Evolutionary conservation across 2,329 filamentous ascomycete genomes (phyloP), one percentile per base, ranked within the genome.

Genomic region (Fusarium sp.): DNA sequence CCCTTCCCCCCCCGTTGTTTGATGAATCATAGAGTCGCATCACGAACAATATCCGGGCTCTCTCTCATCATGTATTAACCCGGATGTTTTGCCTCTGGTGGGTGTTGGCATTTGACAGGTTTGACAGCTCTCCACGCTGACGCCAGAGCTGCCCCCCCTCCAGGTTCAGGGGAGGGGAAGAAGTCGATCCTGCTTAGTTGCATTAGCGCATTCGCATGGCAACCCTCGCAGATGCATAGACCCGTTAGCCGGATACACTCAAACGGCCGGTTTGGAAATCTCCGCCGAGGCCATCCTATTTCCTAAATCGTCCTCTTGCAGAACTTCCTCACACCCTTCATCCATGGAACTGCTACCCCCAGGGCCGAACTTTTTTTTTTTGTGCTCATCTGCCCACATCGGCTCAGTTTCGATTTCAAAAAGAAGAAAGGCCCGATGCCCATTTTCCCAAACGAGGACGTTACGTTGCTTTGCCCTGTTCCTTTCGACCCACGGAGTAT

Each of bases 251-350:
- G 38, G 59, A 74, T 67, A 45, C 64, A 27, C 63, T 76, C 74
- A 72, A 76, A 76, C 74, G 74, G 74, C 60, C 35, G 6, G 45
- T 36, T 33, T 27, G 6, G 16, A 22, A 54, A 54, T 27, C 52
- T 54, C 64, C 22, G 31, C 35, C 59, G 33, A 54, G 50, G 50
- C 20, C 52, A 58, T 64, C 36, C 75, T 68, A 77, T 74, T 78
- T 77, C 77, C 77, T 75, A 78, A 75, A 74, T 8, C 54, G 74
- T 78, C 77, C 50, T 68, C 70, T 56, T 78, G 76, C 77, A 78
- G 71, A 65, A 54, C 63, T 56, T 68, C 71, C n/a, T 42, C 63
- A 64, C 75, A 78, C 75, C 73, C 75, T 77, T 71, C 65, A 71
- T 64, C 65, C 61, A 70, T 56, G 69, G 27, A 42, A 50, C 13